Base-by-base conservation (phyloP, 2,329 filamentous ascomycete genomes). In the Neopestalotiopsis sp. region DNA sequence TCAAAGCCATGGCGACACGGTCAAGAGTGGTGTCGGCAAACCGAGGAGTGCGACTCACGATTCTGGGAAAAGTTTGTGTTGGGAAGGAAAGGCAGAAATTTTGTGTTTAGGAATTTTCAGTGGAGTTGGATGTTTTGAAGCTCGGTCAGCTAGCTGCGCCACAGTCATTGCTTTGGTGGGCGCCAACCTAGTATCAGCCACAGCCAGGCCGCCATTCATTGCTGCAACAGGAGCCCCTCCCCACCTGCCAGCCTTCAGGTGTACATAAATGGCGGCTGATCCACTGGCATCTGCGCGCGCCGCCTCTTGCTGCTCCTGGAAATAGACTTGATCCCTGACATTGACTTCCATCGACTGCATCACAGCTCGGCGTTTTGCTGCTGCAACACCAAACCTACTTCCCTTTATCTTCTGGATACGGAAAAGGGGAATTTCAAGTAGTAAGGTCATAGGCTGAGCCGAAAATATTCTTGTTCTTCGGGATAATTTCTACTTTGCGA, bases 1-100 rank as follows among this genome's bases (percentile, higher is more conserved):
- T 59, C 13, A 10, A 20, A 7, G 30, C 30, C 32, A 40, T 62
- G 28, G 59, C 32, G 30, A 13, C 13, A 38, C 12, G n/a, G 5
- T 14, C 17, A 20, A 24, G 32, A 12, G 32, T 59, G 57, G 13
- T 58, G 56, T 58, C 30, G 56, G 17, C 24, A 17, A 28, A 24
- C 32, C n/a, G 59, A 34, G 34, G 32, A 38, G 6, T 38, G n/a
- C n/a, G 30, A 4, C n/a, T 53, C 53, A 56, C 64, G 42, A 42
- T 64, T n/a, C 69, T 73, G 64, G 76, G 76, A 72, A 72, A 71
- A 61, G 30, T 61, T 45, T 59, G 57, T 63, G 61, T 62, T 65
- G 32, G 53, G 20, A 28, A 61, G 40, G 20, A 30, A 42, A 10
- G 40, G n/a, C 61, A 56, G 56, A 66, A 32, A 65, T 56, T 68